Evolutionary conservation across 176 grass and related monocot species (phyloP).

Genomic region (Metroxylon sagu): DNA sequence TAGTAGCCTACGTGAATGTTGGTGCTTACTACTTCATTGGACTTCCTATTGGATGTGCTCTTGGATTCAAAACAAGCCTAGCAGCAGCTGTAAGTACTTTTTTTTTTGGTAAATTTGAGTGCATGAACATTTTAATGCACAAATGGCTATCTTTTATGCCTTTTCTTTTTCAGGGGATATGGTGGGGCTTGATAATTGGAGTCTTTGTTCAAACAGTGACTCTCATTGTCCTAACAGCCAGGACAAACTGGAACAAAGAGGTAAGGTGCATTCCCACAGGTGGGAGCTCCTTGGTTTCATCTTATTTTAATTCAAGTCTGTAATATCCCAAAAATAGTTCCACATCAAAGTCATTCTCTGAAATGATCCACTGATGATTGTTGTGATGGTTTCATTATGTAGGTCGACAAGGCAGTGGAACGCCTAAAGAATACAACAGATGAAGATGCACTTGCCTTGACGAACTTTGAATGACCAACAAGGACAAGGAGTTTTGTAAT

Average conservation of each 20-base stretch:
- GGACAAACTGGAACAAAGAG: conserved; percentile 72
- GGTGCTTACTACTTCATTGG: conserved; percentile 69
- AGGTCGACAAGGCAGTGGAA: conserved; percentile 13
- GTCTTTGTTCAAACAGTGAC: conserved; percentile 46
- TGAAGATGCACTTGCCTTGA: neutral
- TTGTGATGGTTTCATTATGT: neutral
- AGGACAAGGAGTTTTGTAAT: no score
- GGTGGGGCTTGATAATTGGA: conserved; percentile 80
- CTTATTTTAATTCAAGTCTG: no score
- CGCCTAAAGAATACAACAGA: conserved; percentile 2
- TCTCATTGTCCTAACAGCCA: conserved; percentile 59
- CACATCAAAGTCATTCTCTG: no score
- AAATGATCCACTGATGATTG: no score
- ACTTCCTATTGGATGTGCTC: conserved; percentile 58
- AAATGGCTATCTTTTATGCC: neutral
- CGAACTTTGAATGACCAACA: neutral
- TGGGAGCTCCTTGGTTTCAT: no score
- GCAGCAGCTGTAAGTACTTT: conserved; percentile 36
- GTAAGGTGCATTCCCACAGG: conserved; percentile 8
- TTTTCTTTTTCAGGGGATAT: conserved; percentile 49
- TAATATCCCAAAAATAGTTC: no score
- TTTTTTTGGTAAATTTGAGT: neutral
- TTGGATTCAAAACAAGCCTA: conserved; percentile 61
- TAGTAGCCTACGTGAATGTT: conserved; percentile 76
- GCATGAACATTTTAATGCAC: neutral